Evolutionary conservation across 805 yeast species (phyloP).

Genomic region (Kluyveromyces aestuarii): DNA sequence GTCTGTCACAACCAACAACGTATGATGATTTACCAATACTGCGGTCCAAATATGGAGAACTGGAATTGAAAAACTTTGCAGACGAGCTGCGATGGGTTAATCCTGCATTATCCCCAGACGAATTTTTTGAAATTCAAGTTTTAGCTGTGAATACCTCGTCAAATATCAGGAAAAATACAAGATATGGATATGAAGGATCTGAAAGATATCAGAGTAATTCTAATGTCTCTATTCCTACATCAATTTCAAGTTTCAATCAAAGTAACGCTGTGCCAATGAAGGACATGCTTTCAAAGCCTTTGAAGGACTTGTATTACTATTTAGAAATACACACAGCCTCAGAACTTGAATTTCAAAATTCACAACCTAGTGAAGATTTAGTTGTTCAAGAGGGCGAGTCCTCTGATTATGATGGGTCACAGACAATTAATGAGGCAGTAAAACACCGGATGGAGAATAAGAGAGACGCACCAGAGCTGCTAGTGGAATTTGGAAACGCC

Average conservation of each 20-base stretch:
- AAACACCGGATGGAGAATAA: background rate
- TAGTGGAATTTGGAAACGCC: slow-evolving; percentile 17
- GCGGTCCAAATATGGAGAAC: slow-evolving; percentile 12
- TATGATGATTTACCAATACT: slow-evolving; percentile 32
- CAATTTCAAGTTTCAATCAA: slow-evolving; percentile 13
- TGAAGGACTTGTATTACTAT: slow-evolving; percentile 20
- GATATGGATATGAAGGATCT: background rate
- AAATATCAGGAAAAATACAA: background rate
- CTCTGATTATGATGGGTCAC: background rate
- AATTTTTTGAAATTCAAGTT: slow-evolving; percentile 17
- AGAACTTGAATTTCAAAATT: background rate
- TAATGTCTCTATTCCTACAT: slow-evolving; percentile 12
- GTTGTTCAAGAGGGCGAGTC: background rate
- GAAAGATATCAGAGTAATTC: background rate
- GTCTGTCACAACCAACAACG: slow-evolving; percentile 11
- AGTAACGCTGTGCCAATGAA: slow-evolving; percentile 11
- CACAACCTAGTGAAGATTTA: background rate
- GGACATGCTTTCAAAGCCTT: slow-evolving; percentile 9
- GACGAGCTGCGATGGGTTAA: slow-evolving; percentile 12
- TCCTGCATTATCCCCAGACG: slow-evolving; percentile 7
- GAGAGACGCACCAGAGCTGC: background rate
- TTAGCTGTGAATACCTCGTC: slow-evolving; percentile 3
- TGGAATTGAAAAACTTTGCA: slow-evolving; percentile 15
- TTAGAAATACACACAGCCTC: background rate
- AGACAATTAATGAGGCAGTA: background rate